phyloP scores from a whole-genome alignment of 148 eudicot genomes.

The Amaranthus palmeri region DNA sequence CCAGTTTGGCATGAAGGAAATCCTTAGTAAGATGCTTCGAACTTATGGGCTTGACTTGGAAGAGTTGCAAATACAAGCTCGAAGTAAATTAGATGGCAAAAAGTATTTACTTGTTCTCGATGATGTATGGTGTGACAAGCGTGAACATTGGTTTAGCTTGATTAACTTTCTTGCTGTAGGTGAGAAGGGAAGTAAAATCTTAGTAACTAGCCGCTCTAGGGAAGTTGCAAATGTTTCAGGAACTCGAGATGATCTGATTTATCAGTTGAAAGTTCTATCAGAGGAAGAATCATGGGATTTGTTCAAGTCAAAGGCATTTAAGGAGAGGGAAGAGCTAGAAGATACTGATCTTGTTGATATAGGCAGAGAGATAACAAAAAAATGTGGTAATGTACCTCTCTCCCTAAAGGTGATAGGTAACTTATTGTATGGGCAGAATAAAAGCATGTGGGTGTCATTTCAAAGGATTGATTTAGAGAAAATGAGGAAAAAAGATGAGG shows the following conservation, averaged over 20 bases:
- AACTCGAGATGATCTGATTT: background rate
- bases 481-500: background rate
- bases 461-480: constrained; percentile 4
- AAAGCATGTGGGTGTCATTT: constrained; percentile 19
- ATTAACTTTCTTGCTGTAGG: too few species aligned
- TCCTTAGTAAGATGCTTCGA: too few species aligned
- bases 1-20: too few species aligned
- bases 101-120: too few species aligned
- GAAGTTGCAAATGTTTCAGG: constrained; percentile 8
- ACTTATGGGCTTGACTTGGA: too few species aligned
- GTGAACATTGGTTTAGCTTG: too few species aligned
- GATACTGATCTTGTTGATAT: background rate
- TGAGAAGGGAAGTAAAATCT: too few species aligned
- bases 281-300: constrained; percentile 19
- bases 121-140: too few species aligned
- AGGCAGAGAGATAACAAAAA: constrained; percentile 24
- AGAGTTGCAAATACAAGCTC: too few species aligned
- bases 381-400: constrained; percentile 25
- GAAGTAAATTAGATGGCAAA: too few species aligned
- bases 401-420: constrained; percentile 22
- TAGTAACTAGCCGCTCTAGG: constrained; percentile 15
- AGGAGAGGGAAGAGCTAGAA: background rate
- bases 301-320: constrained; percentile 17
- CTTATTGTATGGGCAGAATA: constrained; percentile 9
- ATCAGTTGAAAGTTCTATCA: constrained; percentile 11